Conservation (phyloP, 2,329 filamentous ascomycete genomes). For the Exutisphaerella laricina region DNA sequence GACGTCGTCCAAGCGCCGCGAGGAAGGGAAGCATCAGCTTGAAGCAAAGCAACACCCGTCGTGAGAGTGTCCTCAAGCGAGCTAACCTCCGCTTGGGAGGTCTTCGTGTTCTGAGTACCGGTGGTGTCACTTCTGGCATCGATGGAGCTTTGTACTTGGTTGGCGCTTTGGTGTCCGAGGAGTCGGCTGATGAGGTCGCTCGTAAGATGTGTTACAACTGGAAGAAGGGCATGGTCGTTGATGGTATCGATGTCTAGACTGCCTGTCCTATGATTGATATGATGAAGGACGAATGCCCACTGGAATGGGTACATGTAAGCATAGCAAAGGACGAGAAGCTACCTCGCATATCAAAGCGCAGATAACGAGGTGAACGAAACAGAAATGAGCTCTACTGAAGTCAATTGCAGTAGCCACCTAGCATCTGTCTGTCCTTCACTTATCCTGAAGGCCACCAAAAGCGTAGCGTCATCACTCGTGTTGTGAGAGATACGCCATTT, state of each 20-base stretch:
- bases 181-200: conserved; percentile 69
- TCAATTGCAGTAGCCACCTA: background rate
- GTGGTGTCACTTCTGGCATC: conserved; percentile 71
- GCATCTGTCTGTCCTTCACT: background rate
- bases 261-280: conserved; percentile 3
- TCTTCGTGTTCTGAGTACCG: conserved; percentile 70
- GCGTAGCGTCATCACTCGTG: no score
- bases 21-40: conserved; percentile 79
- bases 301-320: conserved; percentile 4
- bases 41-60: conserved; percentile 66
- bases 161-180: conserved; percentile 72
- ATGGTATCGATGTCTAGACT: conserved; percentile 69
- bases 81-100: conserved; percentile 66
- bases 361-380: background rate
- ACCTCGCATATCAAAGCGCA: conserved; percentile 22
- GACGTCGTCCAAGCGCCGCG: conserved; percentile 40
- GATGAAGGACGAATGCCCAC: background rate
- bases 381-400: conserved; percentile 4
- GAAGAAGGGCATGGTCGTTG: conserved; percentile 78
- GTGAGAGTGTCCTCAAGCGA: conserved; percentile 75
- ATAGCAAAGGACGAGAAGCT: conserved; percentile 16
- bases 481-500: no score
- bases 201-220: conserved; percentile 74
- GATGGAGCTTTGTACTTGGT: conserved; percentile 83
- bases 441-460: no score